Evolutionary conservation across 2,329 filamentous ascomycete genomes (phyloP).

Genomic region (Neonectria coccinea): DNA sequence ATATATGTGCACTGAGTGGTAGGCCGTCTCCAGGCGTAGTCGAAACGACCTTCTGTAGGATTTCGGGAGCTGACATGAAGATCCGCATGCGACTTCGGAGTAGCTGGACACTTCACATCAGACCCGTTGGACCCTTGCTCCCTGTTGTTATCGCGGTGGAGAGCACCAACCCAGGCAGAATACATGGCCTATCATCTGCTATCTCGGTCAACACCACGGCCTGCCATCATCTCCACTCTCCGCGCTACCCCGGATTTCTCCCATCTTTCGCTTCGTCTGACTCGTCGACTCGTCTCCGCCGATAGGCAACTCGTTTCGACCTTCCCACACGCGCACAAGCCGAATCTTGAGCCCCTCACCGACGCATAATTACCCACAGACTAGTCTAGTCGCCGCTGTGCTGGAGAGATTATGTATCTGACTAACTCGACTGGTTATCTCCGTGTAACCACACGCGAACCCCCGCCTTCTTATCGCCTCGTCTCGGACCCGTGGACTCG

Average conservation of each 20-base stretch:
- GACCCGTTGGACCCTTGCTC: neutral
- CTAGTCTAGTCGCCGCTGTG: too few relatives aligned
- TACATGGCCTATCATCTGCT: neutral
- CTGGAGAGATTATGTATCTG: neutral
- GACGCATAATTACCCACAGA: neutral
- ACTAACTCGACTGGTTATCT: neutral
- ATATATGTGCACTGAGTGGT: neutral
- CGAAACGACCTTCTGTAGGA: constrained; percentile 23
- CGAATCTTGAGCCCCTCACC: neutral
- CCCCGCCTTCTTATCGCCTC: constrained; percentile 1
- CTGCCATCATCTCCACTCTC: neutral
- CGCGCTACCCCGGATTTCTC: neutral
- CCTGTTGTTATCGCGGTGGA: neutral
- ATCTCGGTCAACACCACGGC: neutral
- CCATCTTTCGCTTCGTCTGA: neutral
- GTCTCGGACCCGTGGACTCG: neutral
- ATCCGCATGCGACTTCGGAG: constrained; percentile 2
- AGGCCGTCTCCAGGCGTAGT: neutral
- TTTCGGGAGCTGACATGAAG: neutral
- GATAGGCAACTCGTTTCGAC: constrained; percentile 19
- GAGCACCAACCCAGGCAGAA: neutral
- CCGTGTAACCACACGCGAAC: neutral
- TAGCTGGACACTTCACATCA: neutral
- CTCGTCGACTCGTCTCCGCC: neutral
- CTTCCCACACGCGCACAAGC: constrained; percentile 6